Evolutionary conservation across 768 basidiomycete species (phyloP).

Genomic region (Suillus placidus): DNA sequence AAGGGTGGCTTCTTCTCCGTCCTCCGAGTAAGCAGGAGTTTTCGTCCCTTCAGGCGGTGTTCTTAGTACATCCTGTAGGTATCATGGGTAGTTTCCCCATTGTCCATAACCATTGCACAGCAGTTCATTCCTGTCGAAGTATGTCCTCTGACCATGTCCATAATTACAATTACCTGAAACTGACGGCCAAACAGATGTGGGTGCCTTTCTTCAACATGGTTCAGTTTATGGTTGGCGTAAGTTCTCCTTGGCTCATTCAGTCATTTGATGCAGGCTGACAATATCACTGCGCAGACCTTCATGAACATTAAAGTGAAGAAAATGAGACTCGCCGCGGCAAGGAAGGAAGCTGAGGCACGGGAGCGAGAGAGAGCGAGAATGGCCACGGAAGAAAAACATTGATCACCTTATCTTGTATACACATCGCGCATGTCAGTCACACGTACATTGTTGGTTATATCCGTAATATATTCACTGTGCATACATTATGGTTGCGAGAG

Average conservation of each 20-base stretch:
- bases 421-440: slow-evolving; percentile 5
- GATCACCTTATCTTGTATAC: slow-evolving; percentile 17
- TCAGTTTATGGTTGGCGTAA: slow-evolving; percentile 75
- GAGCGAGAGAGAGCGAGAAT: slow-evolving; percentile 32
- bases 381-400: slow-evolving; percentile 13
- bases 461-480: slow-evolving; percentile 14
- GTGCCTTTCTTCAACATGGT: slow-evolving; percentile 85
- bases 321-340: slow-evolving; percentile 53
- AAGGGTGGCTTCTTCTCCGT: slow-evolving; percentile 75
- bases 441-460: slow-evolving; percentile 12
- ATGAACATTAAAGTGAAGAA: slow-evolving; percentile 77
- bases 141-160: slow-evolving; percentile 20
- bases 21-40: slow-evolving; percentile 54
- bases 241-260: slow-evolving; percentile 26
- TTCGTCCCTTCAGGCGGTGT: neutral
- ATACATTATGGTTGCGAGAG: slow-evolving; percentile 13
- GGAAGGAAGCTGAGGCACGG: slow-evolving; percentile 48
- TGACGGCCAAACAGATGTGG: slow-evolving; percentile 60
- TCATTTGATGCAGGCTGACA: slow-evolving; percentile 3
- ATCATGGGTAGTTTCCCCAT: slow-evolving; percentile 78
- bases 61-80: slow-evolving; percentile 46
- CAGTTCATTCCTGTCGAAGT: slow-evolving; percentile 79
- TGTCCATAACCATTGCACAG: slow-evolving; percentile 76
- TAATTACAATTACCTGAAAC: slow-evolving; percentile 6
- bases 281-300: slow-evolving; percentile 50